Evolutionary conservation across 1,284 basidiomycete genomes (phyloP).

Genomic region (Blastosporella zonata): DNA sequence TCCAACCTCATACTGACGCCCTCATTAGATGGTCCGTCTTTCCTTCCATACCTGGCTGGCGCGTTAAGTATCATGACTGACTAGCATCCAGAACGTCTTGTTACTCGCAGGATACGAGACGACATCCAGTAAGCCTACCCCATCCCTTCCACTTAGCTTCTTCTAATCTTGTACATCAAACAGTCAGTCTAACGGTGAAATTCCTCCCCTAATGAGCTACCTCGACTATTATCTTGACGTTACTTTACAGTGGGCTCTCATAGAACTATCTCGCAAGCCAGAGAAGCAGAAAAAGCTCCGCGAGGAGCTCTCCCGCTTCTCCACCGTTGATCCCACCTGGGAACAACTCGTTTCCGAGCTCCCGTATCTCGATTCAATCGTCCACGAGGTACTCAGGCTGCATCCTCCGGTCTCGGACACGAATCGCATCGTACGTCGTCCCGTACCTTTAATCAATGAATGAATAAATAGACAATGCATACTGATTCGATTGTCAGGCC

Average conservation of each 20-base stretch:
- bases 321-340: constrained; percentile 38
- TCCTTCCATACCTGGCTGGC: neutral
- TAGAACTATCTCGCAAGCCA: constrained; percentile 46
- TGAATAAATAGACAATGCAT: neutral
- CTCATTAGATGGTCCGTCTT: constrained; percentile 24
- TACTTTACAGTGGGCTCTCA: constrained; percentile 38
- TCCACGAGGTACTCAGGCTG: constrained; percentile 44
- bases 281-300: constrained; percentile 50
- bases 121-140: constrained; percentile 17
- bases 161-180: constrained; percentile 18
- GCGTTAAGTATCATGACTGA: constrained; percentile 8
- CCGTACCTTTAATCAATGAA: constrained; percentile 17
- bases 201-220: neutral
- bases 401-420: constrained; percentile 42
- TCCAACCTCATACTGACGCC: neutral
- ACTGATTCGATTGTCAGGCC: constrained; percentile 25
- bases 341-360: constrained; percentile 45
- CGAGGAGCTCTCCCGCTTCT: constrained; percentile 42
- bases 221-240: neutral
- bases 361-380: constrained; percentile 59
- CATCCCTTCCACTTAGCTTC: constrained; percentile 21
- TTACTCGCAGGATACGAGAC: constrained; percentile 27
- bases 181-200: constrained; percentile 16
- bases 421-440: constrained; percentile 33
- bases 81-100: constrained; percentile 26